A percentile compares a stretch with the other conserved stretches of the same genome.
Conservation (phyloP, 805 yeast species). For the Blastobotrys robertii region DNA sequence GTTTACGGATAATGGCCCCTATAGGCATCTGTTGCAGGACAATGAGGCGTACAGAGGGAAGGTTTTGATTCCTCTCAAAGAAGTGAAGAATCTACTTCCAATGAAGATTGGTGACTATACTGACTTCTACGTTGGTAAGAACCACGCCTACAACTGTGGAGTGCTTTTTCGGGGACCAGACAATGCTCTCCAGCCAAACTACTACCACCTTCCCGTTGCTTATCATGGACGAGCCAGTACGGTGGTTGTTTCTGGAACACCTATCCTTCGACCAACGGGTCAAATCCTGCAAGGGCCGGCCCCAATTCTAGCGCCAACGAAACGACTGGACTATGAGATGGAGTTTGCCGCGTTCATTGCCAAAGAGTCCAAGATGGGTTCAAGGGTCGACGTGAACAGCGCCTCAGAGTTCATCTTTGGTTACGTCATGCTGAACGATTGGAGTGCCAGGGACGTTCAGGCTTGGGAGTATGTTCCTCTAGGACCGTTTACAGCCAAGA, state of each 20-base stretch:
- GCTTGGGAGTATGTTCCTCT: constrained; percentile 23
- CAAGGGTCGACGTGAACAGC: constrained; percentile 11
- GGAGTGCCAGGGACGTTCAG: constrained; percentile 22
- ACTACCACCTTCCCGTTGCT: constrained; percentile 20
- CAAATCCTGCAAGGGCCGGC: constrained; percentile 12
- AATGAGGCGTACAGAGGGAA: constrained; percentile 6
- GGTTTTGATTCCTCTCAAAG: constrained; percentile 4
- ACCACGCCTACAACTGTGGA: constrained; percentile 21
- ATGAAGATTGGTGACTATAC: constrained; percentile 20
- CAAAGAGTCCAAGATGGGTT: constrained; percentile 14
- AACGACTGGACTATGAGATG: constrained; percentile 18
- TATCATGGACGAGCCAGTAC: constrained; percentile 22
- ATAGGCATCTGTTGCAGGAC: constrained; percentile 11
- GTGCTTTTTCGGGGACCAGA: constrained; percentile 17
- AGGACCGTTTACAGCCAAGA: constrained; percentile 21
- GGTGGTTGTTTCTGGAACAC: constrained; percentile 20
- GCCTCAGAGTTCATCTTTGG: constrained; percentile 20
- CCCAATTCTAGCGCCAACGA: constrained; percentile 6
- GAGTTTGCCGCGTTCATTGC: constrained; percentile 19
- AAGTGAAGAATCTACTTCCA: constrained; percentile 13
- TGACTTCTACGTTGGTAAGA: constrained; percentile 19
- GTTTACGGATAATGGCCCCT: constrained; percentile 9
- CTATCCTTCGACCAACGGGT: constrained; percentile 17
- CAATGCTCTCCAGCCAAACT: constrained; percentile 19
- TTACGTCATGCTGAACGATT: constrained; percentile 20